Percentiles rank a stretch among this genome's conserved stretches.
Conservation (phyloP, 176 grass and related monocot genomes). For the Thinopyrum elongatum region DNA sequence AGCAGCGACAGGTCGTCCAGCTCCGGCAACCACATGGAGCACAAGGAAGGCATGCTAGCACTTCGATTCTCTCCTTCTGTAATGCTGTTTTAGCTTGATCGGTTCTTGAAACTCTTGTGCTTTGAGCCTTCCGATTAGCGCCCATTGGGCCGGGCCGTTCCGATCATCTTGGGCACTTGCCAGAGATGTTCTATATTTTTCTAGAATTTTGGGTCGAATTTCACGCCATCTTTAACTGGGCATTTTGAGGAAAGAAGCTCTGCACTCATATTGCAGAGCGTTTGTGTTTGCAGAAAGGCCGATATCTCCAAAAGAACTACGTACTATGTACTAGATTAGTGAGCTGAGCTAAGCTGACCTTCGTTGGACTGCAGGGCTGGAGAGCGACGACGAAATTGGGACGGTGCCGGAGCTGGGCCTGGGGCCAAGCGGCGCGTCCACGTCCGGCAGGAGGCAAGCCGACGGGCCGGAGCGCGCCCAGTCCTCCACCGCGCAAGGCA, state of each 20-base stretch:
- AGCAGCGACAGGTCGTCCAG: slow-evolving; percentile 98
- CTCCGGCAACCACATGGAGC: slow-evolving; percentile 67
- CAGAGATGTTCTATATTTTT: not conserved
- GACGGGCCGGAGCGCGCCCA: slow-evolving; percentile 45
- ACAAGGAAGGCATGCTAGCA: slow-evolving; percentile 65
- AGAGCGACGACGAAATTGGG: slow-evolving; percentile 76
- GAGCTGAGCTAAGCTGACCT: not conserved
- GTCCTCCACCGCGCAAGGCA: slow-evolving; percentile 43
- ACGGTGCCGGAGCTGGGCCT: slow-evolving; percentile 71
- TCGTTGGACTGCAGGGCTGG: slow-evolving; percentile 47
- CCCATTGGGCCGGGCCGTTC: not conserved
- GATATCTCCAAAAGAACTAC: no score
- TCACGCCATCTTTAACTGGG: not conserved
- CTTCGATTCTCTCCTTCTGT: not conserved
- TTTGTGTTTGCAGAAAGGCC: no score
- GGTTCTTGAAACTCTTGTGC: not conserved
- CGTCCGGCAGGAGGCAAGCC: slow-evolving; percentile 44
- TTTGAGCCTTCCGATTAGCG: not conserved
- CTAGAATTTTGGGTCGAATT: no score
- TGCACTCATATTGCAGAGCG: no score
- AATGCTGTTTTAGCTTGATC: not conserved
- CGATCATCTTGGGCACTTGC: not conserved
- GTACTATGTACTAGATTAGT: not conserved
- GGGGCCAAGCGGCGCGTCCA: slow-evolving; percentile 47
- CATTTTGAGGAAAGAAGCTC: not conserved